Conservation (phyloP, 129 eudicot genomes). For the Deinandra increscens region DNA sequence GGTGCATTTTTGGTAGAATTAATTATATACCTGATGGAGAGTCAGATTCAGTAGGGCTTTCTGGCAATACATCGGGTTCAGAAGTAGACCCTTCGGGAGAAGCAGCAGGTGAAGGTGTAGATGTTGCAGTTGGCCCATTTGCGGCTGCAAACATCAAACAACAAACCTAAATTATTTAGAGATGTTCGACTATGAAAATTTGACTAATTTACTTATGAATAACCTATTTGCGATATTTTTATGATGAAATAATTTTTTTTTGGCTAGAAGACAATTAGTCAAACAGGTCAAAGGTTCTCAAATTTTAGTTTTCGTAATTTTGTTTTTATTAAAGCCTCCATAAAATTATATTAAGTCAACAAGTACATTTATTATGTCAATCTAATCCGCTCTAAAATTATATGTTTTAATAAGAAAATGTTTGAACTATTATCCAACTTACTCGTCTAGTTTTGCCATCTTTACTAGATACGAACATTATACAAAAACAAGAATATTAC, state of each 20-base stretch:
- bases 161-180: not conserved
- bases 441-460: too few species aligned
- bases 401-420: too few species aligned
- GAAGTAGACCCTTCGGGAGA: conserved; percentile 43
- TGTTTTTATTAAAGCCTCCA: too few species aligned
- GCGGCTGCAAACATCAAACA: conserved; percentile 31
- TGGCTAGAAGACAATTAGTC: too few species aligned
- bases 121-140: conserved; percentile 36
- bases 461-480: too few species aligned
- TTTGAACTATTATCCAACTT: not conserved
- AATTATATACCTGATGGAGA: conserved; percentile 30
- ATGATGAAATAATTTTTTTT: too few species aligned
- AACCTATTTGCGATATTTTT: too few species aligned
- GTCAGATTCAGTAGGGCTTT: conserved; percentile 35
- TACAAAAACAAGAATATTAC: conserved; percentile 29
- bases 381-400: not conserved
- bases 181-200: not conserved
- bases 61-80: conserved; percentile 37
- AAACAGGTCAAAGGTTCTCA: too few species aligned
- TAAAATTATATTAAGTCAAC: too few species aligned
- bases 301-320: too few species aligned
- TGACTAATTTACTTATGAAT: not conserved
- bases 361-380: too few species aligned
- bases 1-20: not conserved
- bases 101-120: conserved; percentile 49